Evolutionary conservation across 257 asterid genomes (phyloP).

Genomic region (Haberlea rhodopensis): DNA sequence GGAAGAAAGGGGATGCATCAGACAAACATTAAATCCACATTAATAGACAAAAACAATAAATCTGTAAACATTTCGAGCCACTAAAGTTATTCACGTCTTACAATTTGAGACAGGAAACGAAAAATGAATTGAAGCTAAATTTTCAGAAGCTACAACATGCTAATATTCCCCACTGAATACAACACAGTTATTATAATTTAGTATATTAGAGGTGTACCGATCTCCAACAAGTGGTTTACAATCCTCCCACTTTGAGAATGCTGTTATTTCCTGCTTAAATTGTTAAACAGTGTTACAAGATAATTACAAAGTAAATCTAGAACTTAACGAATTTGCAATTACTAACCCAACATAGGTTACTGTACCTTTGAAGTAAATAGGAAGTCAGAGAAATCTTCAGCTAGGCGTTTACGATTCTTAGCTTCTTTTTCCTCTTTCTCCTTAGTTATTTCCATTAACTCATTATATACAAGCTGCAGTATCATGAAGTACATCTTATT

Average conservation of each 20-base stretch:
- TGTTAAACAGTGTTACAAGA: conserved; percentile 17
- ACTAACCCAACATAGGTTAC: conserved; percentile 9
- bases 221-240: conserved; percentile 61
- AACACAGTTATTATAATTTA: conserved; percentile 12
- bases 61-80: background rate
- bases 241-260: conserved; percentile 85
- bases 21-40: background rate
- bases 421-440: conserved; percentile 93
- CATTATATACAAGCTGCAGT: conserved; percentile 73
- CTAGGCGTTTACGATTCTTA: conserved; percentile 75
- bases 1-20: background rate
- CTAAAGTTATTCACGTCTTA: conserved; percentile 1
- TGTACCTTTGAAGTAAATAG: conserved; percentile 63
- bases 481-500: conserved; percentile 25
- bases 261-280: conserved; percentile 60
- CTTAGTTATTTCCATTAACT: conserved; percentile 57
- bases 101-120: conserved; percentile 12
- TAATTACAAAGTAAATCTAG: conserved; percentile 18
- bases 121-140: background rate
- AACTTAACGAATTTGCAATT: conserved; percentile 11
- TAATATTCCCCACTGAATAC: conserved; percentile 6
- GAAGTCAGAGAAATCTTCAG: conserved; percentile 60
- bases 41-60: background rate
- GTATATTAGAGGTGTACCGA: conserved; percentile 44
- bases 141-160: background rate